Evolutionary conservation across 2,329 filamentous ascomycete species (phyloP), one percentile per base, ranked within the genome.

Genomic region (Westerdykella ornata): DNA sequence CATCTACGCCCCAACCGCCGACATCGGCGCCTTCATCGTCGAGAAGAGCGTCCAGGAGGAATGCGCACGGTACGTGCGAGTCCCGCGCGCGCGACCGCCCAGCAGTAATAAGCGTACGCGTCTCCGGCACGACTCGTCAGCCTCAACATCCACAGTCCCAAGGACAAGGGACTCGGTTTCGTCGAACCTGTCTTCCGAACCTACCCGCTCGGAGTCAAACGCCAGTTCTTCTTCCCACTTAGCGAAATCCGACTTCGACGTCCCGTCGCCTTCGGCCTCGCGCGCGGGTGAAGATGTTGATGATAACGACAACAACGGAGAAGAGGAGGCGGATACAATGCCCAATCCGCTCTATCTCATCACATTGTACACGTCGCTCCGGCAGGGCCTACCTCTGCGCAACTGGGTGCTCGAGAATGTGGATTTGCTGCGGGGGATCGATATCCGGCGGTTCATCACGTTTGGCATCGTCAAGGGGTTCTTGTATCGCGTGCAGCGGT

Each of bases 401-500:
- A 85, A 90, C 62, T 97, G 88, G 87, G 81, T 92, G 51, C 75
- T 85, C 44, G 73, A 82, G 22, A 85, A 94, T 64, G 76, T 81
- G 51, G 78, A 83, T 31, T 70, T 85, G 30, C 74, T 96, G 7
- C 72, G 76, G 11, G 82, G 83, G 57, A 81, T 98, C 43, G 92
- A 98, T 63, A 80, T 96, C 41, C 80, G 92, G 11, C 82, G 92
- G 19, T 82, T 98, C 48, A 87, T 97, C 48, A 94, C 94, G 44
- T 98, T 97, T 58, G 92, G 90, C 43, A 78, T 96, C 44, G 94
- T 97, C 64, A 97, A 97, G 68, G 89, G 90, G 13, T 85, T 94
- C 52, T 69, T 98, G 17, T 96, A 96, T 66, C 80, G 92, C 26
- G 83, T 96, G 31, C 88, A 97, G 69, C 94, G 92, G 63, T 94